Evolutionary conservation across 495 filamentous ascomycete species (phyloP).

Genomic region (Parachaetomium inaequale): DNA sequence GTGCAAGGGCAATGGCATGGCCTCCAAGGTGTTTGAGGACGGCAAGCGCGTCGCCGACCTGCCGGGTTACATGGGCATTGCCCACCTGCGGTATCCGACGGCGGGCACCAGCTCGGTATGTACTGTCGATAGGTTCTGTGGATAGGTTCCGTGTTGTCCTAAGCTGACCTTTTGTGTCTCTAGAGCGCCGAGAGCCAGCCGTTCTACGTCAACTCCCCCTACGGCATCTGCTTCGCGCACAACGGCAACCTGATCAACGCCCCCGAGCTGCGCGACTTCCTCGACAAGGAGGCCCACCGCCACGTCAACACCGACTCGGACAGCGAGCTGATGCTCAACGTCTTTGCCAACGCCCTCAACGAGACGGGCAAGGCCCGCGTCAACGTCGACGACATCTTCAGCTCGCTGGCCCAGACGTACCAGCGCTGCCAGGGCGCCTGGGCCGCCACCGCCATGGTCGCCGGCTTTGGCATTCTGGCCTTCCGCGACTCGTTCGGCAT

Average conservation of each 20-base stretch:
- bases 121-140: slow-evolving; percentile 10
- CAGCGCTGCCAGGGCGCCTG: slow-evolving; percentile 76
- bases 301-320: slow-evolving; percentile 98
- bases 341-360: slow-evolving; percentile 90
- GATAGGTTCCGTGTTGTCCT: background rate
- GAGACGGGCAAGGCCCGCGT: slow-evolving; percentile 96
- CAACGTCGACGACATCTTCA: slow-evolving; percentile 87
- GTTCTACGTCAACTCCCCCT: slow-evolving; percentile 91
- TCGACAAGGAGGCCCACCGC: slow-evolving; percentile 85
- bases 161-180: background rate
- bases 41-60: slow-evolving; percentile 72
- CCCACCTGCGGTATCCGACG: slow-evolving; percentile 86
- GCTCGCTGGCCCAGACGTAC: slow-evolving; percentile 70
- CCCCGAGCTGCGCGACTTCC: slow-evolving; percentile 67
- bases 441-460: slow-evolving; percentile 77
- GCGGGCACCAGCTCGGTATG: slow-evolving; percentile 71
- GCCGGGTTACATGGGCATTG: slow-evolving; percentile 85
- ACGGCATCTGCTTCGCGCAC: slow-evolving; percentile 59
- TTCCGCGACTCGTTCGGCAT: slow-evolving; percentile 88
- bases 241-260: slow-evolving; percentile 97
- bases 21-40: slow-evolving; percentile 76
- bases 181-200: slow-evolving; percentile 73
- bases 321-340: slow-evolving; percentile 90
- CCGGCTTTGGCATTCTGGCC: slow-evolving; percentile 85
- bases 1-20: slow-evolving; percentile 91